Evolutionary conservation across 495 filamentous ascomycete species (phyloP), one percentile per base, ranked within the genome.

Genomic region (Penicillium pancosmium): DNA sequence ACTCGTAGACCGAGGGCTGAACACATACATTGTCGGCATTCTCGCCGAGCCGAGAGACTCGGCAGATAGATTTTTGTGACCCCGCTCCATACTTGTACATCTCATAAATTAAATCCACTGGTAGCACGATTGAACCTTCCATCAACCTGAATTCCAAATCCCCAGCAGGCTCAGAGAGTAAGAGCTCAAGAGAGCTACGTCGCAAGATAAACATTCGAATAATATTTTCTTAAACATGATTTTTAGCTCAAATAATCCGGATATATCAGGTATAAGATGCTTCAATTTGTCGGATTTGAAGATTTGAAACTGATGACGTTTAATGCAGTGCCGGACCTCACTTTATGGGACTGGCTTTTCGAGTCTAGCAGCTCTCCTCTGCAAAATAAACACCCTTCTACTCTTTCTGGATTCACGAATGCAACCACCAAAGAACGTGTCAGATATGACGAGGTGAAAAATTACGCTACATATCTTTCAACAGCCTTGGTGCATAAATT

Each of bases 271-370:
- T 48, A 48, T 19, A 23, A 12, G 12, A 16, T 44, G 5, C 16
- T 19, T 27, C 2, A 19, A 5, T 27, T 12, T 27, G 1, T 44
- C 15, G 2, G 41, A 44, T 16, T 43, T 5, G 15, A 13, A 13
- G 6, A 15, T 33, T 27, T 31, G 1, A 8, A n/a, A 16, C 31
- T 36, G 12, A 33, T 13, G 27, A 13, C 40, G 36, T 21, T 41
- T 18, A 44, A 27, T 25, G 15, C 57, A 84, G 81, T 85, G 7
- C 85, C 84, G 7, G 73, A 81, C 47, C 52, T 83, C 34, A 78
- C 82, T 15, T 78, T 82, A 50, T 88, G 84, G 84, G 75, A 82
- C 60, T 87, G 81, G 78, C 75, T 86, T 31, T 86, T 88, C 67
- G 79, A 83, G 60, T 82, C 81, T 16, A 54, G 68, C 3, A 75